Base-by-base conservation (phyloP, 768 basidiomycete species). In the Krasilnikovozyma curviuscula region DNA sequence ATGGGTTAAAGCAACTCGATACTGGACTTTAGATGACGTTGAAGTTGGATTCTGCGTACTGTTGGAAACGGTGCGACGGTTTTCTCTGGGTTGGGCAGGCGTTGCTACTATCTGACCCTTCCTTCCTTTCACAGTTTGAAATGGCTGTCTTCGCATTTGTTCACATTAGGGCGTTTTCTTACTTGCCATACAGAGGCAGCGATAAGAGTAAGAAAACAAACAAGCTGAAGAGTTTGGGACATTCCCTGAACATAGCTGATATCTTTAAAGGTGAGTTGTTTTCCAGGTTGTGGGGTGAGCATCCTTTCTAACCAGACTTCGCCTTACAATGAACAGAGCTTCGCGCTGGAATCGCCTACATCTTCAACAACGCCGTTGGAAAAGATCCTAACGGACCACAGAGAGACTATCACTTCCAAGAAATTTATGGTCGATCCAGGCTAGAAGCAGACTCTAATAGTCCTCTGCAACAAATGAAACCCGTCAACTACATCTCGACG, bases 241-340 rank as follows among this genome's bases (percentile, higher is more conserved):
- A n/a, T n/a, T n/a, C n/a, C n/a, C 39, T 48, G 19, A 23, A 2
- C n/a, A 3, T 33, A n/a, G 27, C 19, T 0, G 12, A 2, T 33
- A 2, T 16, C 12, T 7, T 10, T 18, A 12, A 33, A 49, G n/a
- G n/a, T n/a, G n/a, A n/a, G n/a, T n/a, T n/a, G n/a, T n/a, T n/a
- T n/a, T n/a, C n/a, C n/a, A n/a, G n/a, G n/a, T n/a, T n/a, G n/a
- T n/a, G n/a, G n/a, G n/a, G n/a, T n/a, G 48, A 81, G 63, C 73
- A 71, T 55, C 71, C 72, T 1, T 82, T 82, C 61, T 63, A 64
- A 18, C 66, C 64, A 16, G 49, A 37, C 3, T 75, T 81, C 57
- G 78, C 73, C 6, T 67, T 83, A 61, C 74, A 80, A 59, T 78
- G 78, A 57, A 69, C 74, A 10, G 81, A 83, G 59, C 77, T 78